phyloP scores from a whole-genome alignment of 163 green algal genomes.

The Botryococcus braunii region DNA sequence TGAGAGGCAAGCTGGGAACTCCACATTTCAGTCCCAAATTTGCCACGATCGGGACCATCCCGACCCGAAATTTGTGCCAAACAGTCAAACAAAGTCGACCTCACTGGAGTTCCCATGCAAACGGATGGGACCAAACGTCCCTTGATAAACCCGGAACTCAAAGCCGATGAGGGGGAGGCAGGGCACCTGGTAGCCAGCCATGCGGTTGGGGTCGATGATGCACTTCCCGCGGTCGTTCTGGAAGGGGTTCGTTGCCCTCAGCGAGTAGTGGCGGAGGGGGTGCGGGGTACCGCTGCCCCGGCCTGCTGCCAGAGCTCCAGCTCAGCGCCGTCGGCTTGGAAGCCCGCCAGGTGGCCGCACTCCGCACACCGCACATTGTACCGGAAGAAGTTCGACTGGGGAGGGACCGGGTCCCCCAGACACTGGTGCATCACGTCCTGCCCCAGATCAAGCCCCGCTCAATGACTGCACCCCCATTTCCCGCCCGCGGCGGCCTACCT shows the following conservation, averaged over 20 bases:
- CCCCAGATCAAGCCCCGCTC: too few species aligned
- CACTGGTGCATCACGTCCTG: too few species aligned
- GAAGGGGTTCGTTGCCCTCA: background rate
- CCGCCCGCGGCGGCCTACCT: too few species aligned
- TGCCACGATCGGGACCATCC: background rate
- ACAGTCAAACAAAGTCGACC: background rate
- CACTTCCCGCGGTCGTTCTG: conserved; percentile 4
- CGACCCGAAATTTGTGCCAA: background rate
- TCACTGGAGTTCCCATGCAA: background rate
- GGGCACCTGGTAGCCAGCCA: conserved; percentile 9
- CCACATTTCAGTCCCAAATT: background rate
- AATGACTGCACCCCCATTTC: too few species aligned
- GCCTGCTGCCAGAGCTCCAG: conserved; percentile 5
- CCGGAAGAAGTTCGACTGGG: too few species aligned
- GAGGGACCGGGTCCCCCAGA: too few species aligned
- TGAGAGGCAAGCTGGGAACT: background rate
- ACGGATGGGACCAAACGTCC: background rate
- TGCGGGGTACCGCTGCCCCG: background rate
- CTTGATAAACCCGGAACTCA: background rate
- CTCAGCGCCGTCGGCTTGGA: too few species aligned
- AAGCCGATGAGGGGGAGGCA: too few species aligned
- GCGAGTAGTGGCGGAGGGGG: conserved; percentile 5
- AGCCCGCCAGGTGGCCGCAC: too few species aligned
- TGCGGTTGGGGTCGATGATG: conserved; percentile 6
- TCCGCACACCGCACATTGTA: too few species aligned